Evolutionary conservation across 2,329 filamentous ascomycete species (phyloP).

Genomic region (Botrytis pseudocinerea): DNA sequence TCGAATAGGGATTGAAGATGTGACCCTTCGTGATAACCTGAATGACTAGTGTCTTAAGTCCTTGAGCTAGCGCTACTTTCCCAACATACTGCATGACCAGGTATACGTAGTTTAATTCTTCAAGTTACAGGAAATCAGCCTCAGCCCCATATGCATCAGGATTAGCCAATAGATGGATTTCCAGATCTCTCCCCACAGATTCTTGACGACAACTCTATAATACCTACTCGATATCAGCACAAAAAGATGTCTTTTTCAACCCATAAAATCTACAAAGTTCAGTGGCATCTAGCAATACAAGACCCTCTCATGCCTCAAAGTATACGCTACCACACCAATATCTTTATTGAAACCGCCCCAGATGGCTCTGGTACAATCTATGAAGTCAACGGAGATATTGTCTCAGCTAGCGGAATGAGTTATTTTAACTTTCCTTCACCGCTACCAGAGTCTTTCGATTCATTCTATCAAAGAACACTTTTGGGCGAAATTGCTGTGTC

Average conservation of each 20-base stretch:
- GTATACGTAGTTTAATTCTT: too few relatives aligned
- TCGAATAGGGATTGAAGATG: slow-evolving; percentile 9
- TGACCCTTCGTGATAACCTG: background rate
- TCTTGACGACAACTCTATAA: background rate
- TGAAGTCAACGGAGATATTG: background rate
- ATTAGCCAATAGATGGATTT: background rate
- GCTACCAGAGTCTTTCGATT: background rate
- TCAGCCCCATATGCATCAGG: background rate
- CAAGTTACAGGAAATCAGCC: background rate
- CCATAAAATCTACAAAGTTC: background rate
- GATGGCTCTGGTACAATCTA: background rate
- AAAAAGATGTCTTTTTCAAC: background rate
- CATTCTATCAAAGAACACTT: background rate
- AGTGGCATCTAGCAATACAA: background rate
- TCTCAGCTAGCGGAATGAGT: background rate
- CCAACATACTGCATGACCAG: background rate
- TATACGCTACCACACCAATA: slow-evolving; percentile 5
- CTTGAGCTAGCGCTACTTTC: background rate
- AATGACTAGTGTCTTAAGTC: background rate
- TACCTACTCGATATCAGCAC: background rate
- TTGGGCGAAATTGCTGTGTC: background rate
- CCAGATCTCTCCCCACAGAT: background rate
- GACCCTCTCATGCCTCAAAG: background rate
- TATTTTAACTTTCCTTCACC: background rate
- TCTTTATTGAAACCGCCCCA: background rate